Conservation (phyloP, 2,329 filamentous ascomycete species). For the Aureobasidium sp. region DNA sequence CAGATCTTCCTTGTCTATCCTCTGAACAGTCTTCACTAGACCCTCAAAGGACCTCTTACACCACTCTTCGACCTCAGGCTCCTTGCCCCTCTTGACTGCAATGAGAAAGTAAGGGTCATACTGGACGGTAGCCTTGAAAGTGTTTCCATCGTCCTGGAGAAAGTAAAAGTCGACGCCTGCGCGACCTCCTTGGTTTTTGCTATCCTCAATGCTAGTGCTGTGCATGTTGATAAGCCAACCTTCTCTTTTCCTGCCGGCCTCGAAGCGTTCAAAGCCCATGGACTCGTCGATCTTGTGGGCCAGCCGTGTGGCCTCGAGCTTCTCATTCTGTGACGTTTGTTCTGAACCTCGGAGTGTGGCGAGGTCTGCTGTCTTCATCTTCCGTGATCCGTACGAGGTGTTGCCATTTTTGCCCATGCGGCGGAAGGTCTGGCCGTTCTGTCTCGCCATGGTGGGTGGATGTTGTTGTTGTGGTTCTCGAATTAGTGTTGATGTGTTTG, state of each 20-base stretch:
- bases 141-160: conserved; percentile 76
- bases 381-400: conserved; percentile 43
- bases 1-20: conserved; percentile 86
- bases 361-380: conserved; percentile 70
- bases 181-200: conserved; percentile 72
- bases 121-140: conserved; percentile 93
- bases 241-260: conserved; percentile 72
- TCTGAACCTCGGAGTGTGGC: conserved; percentile 67
- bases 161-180: conserved; percentile 97
- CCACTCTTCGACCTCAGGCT: conserved; percentile 96
- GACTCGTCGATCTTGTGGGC: conserved; percentile 87
- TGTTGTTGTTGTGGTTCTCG: not conserved
- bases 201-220: conserved; percentile 76
- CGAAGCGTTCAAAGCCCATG: conserved; percentile 90
- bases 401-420: conserved; percentile 39
- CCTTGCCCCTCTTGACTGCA: conserved; percentile 77
- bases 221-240: conserved; percentile 97
- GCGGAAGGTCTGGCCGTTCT: conserved; percentile 14
- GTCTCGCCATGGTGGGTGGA: conserved; percentile 7
- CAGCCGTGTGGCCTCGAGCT: conserved; percentile 73
- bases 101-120: conserved; percentile 96
- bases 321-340: conserved; percentile 85
- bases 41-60: conserved; percentile 70
- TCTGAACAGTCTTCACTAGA: conserved; percentile 66
- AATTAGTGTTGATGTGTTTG: not conserved